These are phyloP conservation scores for Eragrostis curvula DNA, from an alignment of 176 grass and related monocot species.

Conservation along the genomic window DNA sequence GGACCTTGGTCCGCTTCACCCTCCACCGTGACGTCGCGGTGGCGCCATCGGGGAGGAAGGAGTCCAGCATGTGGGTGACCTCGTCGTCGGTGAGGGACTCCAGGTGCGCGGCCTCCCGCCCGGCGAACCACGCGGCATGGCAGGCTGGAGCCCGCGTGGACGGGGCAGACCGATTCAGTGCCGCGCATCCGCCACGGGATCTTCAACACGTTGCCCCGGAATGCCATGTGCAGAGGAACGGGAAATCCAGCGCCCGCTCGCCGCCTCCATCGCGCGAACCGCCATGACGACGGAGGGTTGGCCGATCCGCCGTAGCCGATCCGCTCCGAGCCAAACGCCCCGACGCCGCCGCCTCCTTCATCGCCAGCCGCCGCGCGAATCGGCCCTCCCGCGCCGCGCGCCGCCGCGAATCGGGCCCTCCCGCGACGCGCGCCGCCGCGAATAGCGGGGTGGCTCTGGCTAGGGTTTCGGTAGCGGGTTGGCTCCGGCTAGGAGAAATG, in stretches of 20 bases:
- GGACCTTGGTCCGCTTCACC: constrained; percentile 52
- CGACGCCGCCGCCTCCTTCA: too few species aligned
- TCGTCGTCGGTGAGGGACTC: constrained; percentile 71
- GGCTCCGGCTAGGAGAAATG: too few species aligned
- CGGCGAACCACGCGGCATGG: constrained; percentile 80
- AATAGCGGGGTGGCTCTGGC: too few species aligned
- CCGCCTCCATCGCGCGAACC: too few species aligned
- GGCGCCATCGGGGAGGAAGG: constrained; percentile 25
- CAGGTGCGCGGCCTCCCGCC: constrained; percentile 71
- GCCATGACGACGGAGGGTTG: too few species aligned
- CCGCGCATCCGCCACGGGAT: constrained; percentile 81
- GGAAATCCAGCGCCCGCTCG: constrained; percentile 30
- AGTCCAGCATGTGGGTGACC: constrained; percentile 62
- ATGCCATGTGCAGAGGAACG: constrained; percentile 58
- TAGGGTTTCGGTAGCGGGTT: too few species aligned
- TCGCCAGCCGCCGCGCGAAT: too few species aligned
- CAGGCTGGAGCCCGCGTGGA: constrained; percentile 62
- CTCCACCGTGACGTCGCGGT: constrained; percentile 27
- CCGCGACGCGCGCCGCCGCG: too few species aligned
- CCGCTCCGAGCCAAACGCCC: too few species aligned
- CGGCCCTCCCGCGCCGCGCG: too few species aligned
- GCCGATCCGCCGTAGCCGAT: too few species aligned
- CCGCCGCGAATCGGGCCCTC: too few species aligned
- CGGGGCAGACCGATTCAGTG: constrained; percentile 69
- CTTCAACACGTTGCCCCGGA: constrained; percentile 39